A percentile compares a stretch with the other conserved stretches of the same genome.
phyloP scores from a whole-genome alignment of 2,329 filamentous ascomycete species.

The Nemania sp. region DNA sequence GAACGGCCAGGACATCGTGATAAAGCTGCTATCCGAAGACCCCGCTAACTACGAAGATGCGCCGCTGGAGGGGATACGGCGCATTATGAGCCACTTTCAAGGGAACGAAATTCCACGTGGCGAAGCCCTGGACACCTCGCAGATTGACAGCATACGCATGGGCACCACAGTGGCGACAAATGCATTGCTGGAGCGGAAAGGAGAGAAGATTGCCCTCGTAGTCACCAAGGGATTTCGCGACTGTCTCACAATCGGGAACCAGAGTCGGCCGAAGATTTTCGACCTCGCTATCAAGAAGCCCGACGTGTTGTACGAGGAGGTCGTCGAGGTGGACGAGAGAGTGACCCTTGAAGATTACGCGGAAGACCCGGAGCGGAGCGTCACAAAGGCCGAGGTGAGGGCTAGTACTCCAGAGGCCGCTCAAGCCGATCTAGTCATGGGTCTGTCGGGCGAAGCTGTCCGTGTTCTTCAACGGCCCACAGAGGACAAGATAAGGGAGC shows the following conservation, averaged over 20 bases:
- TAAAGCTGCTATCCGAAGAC: slow-evolving; percentile 89
- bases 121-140: slow-evolving; percentile 75
- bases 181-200: slow-evolving; percentile 86
- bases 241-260: slow-evolving; percentile 87
- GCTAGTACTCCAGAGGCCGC: slow-evolving; percentile 52
- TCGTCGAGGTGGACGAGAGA: slow-evolving; percentile 88
- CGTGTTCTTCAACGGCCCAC: slow-evolving; percentile 68
- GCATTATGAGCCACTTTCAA: slow-evolving; percentile 79
- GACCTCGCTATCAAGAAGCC: slow-evolving; percentile 86
- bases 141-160: slow-evolving; percentile 93
- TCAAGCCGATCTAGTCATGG: slow-evolving; percentile 65
- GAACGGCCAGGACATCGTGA: slow-evolving; percentile 75
- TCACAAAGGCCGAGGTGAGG: slow-evolving; percentile 59
- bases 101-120: slow-evolving; percentile 78
- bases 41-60: slow-evolving; percentile 90
- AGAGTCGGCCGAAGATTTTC: slow-evolving; percentile 87
- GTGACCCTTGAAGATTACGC: slow-evolving; percentile 92
- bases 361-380: slow-evolving; percentile 73
- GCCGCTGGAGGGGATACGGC: slow-evolving; percentile 86
- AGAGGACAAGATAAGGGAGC: slow-evolving; percentile 58
- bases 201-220: slow-evolving; percentile 84
- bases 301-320: slow-evolving; percentile 81
- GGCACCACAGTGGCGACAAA: slow-evolving; percentile 95
- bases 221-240: slow-evolving; percentile 89
- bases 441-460: slow-evolving; percentile 75